Evolutionary conservation across 495 filamentous ascomycete genomes (phyloP), one percentile per base, ranked within the genome.

Genomic region (Lineolata rhizophorae): DNA sequence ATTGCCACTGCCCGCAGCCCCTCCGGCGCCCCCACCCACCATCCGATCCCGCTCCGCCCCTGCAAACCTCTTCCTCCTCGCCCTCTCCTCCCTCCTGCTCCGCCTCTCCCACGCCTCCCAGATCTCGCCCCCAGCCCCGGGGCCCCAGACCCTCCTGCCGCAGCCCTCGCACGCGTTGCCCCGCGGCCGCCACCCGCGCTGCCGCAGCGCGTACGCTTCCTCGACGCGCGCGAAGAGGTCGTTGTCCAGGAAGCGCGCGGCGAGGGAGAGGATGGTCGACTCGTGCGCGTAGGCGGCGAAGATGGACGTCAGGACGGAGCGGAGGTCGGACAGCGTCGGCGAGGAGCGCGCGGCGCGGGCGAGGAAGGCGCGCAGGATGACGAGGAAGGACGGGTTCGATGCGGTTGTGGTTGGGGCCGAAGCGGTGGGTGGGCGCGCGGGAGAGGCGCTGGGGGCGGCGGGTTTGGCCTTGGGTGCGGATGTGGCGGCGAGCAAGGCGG

Each of bases 271-370:
- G 9, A 97, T 74, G 3, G 76, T 78, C 43, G 79, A 73, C 49
- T 95, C 90, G 48, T 93, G 93, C 0, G 81, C 70, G 45, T 97
- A 95, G 0, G 90, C 84, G 1, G 85, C 72, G 51, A 97, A 97
- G 28, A 97, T 82, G 4, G 79, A 80, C 1, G 69, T 59, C 2
- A 97, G 64, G 1, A 94, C 83, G 26, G 67, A 62, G 16, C 90
- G 74, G 9, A 97, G 60, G 45, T 95, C 83, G 3, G 77, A 72
- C 0, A 95, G 65, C 17, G 76, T 85, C 0, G 87, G 81, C 2
- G 85, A 91, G 17, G 76, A 70, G 16, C 60, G 55, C 1, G 79
- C 74, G 0, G 9, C 18, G 13, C 80, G 70, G 2, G 73, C 67
- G n/a, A 97, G 66, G 53, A 97, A 95, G 5, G 76, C 76, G 15